Evolutionary conservation across 768 basidiomycete genomes (phyloP), one percentile per base, ranked within the genome.

Genomic region (Leccinum subgranulosum): DNA sequence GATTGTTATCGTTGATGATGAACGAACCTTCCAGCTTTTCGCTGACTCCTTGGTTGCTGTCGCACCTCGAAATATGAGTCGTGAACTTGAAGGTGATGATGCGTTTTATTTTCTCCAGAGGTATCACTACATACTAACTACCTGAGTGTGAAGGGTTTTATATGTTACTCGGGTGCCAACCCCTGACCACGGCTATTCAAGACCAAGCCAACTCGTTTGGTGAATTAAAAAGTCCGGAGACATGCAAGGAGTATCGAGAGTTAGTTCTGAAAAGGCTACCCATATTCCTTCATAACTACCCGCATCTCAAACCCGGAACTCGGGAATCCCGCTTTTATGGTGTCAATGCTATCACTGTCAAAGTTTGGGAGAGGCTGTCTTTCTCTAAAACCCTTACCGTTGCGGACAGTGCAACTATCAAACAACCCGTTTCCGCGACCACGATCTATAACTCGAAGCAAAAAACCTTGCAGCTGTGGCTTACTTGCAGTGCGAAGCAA

Each of bases 241-340:
- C 70, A 19, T 79, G 83, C 5, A 59, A 64, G 2, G 79, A 85
- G 5, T 79, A 77, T 14, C 81, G 81, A 6, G 62, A 74, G 1
- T 75, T 90, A 43, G 81, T 93, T 21, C 71, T 93, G 31, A 87
- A 94, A 70, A 77, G 94, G 23, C 77, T 95, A 25, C 89, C 92
- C 0, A 76, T 97, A 23, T 96, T 97, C 76, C 77, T 96, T 9
- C 86, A 94, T 46, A 93, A 95, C 64, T 88, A 92, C 57, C 82
- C 81, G 1, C 84, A 88, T 69, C 76, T 83, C 1, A 77, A 76
- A 23, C 80, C 82, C 0, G 73, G 74, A 43, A 78, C 89, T 11
- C 77, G 83, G 1, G 81, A 77, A 59, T 76, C 72, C 36, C 88
- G 86, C 87, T 71, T 88, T 36, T 82, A 75, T 33, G 74, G 77